phyloP scores from a whole-genome alignment of 225 moss, liverwort and hornwort species.

The Ulota crispa region DNA sequence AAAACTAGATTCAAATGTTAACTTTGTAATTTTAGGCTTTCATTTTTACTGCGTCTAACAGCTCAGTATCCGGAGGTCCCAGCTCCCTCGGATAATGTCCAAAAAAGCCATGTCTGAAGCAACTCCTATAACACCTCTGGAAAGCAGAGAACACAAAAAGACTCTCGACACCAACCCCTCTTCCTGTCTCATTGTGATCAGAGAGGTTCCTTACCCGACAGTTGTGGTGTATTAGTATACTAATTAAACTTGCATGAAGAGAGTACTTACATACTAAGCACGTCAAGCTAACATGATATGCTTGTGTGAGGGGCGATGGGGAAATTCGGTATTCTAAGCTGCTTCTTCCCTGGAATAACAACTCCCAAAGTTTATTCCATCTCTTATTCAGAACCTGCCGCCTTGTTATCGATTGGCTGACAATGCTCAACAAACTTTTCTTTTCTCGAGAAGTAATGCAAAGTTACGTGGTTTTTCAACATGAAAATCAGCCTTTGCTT shows the following conservation, averaged over 20 bases:
- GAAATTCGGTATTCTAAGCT: no score
- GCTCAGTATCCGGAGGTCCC: no score
- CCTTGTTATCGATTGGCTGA: no score
- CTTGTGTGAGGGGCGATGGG: neutral
- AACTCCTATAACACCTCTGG: neutral
- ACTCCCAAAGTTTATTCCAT: neutral
- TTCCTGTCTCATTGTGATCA: no score
- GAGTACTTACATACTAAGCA: neutral
- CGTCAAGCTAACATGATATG: neutral
- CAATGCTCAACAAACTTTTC: neutral
- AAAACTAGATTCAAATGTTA: rapidly evolving
- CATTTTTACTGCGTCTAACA: neutral
- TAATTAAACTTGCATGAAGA: neutral
- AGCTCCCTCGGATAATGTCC: neutral
- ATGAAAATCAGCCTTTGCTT: no score
- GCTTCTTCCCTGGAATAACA: no score
- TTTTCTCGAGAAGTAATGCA: no score
- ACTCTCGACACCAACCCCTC: neutral
- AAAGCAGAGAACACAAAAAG: no score
- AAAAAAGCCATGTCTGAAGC: no score
- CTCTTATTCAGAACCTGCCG: no score
- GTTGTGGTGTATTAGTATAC: neutral
- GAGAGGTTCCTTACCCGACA: neutral
- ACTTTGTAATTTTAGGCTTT: no score
- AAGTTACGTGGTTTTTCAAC: neutral